Evolutionary conservation across 768 basidiomycete species (phyloP), one percentile per base, ranked within the genome.

Genomic region (Hygrophoropsis aurantiaca): DNA sequence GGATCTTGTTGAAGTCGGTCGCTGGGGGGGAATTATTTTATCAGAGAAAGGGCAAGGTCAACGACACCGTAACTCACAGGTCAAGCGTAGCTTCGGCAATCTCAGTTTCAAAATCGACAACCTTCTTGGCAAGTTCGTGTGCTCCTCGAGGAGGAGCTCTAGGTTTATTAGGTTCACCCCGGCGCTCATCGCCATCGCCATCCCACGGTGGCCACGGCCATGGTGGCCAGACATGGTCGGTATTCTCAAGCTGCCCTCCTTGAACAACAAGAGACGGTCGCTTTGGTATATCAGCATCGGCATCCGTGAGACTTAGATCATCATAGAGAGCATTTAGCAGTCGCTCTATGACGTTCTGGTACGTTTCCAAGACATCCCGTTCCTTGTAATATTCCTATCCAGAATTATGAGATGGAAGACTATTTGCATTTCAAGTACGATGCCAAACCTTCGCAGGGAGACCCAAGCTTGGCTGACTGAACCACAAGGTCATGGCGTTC

Each of bases 301-400:
- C 53, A 42, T 42, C 48, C 18, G n/a, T 44, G 9, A 60, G 16
- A 30, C 67, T 51, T 39, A 68, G 62, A 15, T 72, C 66, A 39
- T 81, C 77, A 27, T 79, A 77, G 4, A 94, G 67, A 4, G 77
- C 70, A 18, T 74, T 54, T 20, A 97, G 74, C 13, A 95, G 71
- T 16, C 79, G 75, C 55, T 84, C 80, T 16, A 94, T 68, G 19
- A 90, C 83, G 34, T 71, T 66, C 47, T 75, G 72, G 64, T 97
- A 97, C 13, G 87, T 62, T n/a, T 78, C 73, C n/a, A 81, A 65
- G 30, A 90, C 78, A 0, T 71, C 64, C 45, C 82, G 72, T 39
- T 97, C 94, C 44, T 85, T 78, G 65, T 91, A 98, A 64, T 98
- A 97, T 69, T 94, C 92, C 86, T 92, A 38, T 16, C n/a, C 23